Conservation (phyloP, 169 alveolate genomes). For the Plasmodium adleri region DNA sequence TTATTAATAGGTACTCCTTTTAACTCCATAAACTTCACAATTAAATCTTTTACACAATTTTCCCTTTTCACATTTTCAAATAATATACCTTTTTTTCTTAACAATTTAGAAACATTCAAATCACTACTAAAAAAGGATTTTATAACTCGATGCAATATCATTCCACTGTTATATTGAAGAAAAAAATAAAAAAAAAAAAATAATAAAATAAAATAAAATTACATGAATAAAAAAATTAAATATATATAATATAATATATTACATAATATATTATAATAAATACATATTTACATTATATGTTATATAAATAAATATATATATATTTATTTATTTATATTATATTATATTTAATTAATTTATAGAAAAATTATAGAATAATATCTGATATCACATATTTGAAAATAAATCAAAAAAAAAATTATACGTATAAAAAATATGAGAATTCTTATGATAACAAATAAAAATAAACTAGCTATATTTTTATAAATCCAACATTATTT, state of each 20-base stretch:
- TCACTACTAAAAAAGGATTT: conserved; percentile 36
- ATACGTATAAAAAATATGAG: too few relatives aligned
- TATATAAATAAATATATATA: not conserved
- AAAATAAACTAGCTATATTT: too few relatives aligned
- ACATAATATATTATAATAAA: too few relatives aligned
- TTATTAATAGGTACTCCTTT: conserved; percentile 79
- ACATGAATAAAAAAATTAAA: too few relatives aligned
- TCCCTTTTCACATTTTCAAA: conserved; percentile 76
- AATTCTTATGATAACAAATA: too few relatives aligned
- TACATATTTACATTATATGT: too few relatives aligned
- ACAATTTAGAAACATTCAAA: conserved; percentile 38
- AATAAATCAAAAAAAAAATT: too few relatives aligned
- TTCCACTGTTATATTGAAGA: not conserved
- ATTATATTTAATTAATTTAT: not conserved
- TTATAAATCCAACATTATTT: too few relatives aligned
- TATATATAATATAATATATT: too few relatives aligned
- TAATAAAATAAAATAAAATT: too few relatives aligned
- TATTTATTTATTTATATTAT: not conserved
- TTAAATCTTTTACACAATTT: conserved; percentile 59
- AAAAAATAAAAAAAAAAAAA: conserved; percentile 2
- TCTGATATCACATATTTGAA: too few relatives aligned
- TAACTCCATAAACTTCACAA: conserved; percentile 33
- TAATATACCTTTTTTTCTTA: conserved; percentile 58
- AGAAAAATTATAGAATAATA: too few relatives aligned
- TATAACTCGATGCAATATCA: conserved; percentile 9